Conservation (phyloP, 352 stramenopile genomes). For the Blastocystis sp. region DNA sequence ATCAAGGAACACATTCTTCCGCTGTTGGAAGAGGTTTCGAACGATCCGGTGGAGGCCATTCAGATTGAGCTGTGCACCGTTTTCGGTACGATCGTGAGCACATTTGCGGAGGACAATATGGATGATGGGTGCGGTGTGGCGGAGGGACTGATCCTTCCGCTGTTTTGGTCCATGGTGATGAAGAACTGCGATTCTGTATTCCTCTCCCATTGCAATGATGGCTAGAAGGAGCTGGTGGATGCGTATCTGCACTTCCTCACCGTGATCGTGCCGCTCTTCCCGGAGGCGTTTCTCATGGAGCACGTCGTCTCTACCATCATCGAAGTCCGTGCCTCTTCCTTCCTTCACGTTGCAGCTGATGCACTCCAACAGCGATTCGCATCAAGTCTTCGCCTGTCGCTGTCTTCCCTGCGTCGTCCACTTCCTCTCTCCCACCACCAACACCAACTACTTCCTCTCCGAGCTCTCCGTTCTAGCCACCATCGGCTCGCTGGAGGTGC, state of each 20-base stretch:
- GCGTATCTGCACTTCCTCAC: neutral
- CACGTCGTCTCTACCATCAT: neutral
- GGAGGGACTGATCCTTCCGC: neutral
- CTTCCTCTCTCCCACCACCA: neutral
- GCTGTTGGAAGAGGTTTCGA: neutral
- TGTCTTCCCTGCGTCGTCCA: neutral
- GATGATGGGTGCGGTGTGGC: neutral
- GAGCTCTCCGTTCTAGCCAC: neutral
- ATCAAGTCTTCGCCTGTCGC: neutral
- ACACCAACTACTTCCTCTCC: neutral
- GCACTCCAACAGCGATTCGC: neutral
- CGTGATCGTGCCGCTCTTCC: neutral
- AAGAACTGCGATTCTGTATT: neutral
- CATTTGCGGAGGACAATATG: slow-evolving; percentile 14
- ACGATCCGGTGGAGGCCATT: neutral
- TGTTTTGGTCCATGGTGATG: slow-evolving; percentile 1
- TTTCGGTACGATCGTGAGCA: neutral
- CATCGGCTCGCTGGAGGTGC: slow-evolving; percentile 10
- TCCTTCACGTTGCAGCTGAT: neutral
- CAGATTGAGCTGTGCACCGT: neutral
- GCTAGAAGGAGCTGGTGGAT: neutral
- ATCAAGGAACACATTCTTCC: slow-evolving; percentile 6
- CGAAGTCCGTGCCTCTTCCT: neutral
- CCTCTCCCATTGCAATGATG: neutral
- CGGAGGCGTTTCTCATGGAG: neutral